phyloP scores from a whole-genome alignment of 495 filamentous ascomycete species.

The Acidomyces sp. region DNA sequence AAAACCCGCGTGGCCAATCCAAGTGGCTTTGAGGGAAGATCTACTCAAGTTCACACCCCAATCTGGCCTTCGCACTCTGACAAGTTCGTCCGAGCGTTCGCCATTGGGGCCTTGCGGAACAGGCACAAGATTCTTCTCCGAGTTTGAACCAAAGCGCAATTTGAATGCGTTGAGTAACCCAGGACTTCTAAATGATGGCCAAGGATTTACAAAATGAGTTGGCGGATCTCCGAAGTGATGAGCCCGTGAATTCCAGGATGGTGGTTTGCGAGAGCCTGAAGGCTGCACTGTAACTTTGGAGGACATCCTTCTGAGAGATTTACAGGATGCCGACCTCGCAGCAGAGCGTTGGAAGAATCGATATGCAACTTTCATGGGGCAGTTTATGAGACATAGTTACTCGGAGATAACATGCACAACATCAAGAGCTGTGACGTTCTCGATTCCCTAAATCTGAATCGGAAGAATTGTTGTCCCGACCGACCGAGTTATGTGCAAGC shows the following conservation, averaged over 20 bases:
- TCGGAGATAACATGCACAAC: too few species aligned
- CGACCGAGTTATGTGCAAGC: too few species aligned
- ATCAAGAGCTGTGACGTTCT: too few species aligned
- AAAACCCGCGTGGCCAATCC: constrained; percentile 41
- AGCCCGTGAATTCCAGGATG: background rate
- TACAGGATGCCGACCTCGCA: too few species aligned
- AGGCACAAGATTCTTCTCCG: constrained; percentile 27
- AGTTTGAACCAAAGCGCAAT: constrained; percentile 21
- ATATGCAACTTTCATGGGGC: too few species aligned
- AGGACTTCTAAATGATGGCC: constrained; percentile 35
- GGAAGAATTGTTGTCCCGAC: too few species aligned
- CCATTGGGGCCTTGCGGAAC: constrained; percentile 24
- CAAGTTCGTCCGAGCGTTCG: constrained; percentile 23
- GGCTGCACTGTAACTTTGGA: constrained; percentile 5
- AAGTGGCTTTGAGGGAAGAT: constrained; percentile 32
- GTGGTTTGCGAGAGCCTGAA: constrained; percentile 3
- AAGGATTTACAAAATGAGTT: constrained; percentile 40
- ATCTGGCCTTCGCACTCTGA: constrained; percentile 25
- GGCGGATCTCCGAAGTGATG: constrained; percentile 25
- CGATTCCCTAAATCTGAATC: too few species aligned
- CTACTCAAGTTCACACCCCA: constrained; percentile 24
- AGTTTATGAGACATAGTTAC: too few species aligned
- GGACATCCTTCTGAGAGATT: constrained; percentile 10
- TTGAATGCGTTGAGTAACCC: constrained; percentile 18
- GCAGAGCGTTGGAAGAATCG: too few species aligned